Evolutionary conservation across 2,329 filamentous ascomycete genomes (phyloP).

Genomic region (Aspergillus thermomutatus): DNA sequence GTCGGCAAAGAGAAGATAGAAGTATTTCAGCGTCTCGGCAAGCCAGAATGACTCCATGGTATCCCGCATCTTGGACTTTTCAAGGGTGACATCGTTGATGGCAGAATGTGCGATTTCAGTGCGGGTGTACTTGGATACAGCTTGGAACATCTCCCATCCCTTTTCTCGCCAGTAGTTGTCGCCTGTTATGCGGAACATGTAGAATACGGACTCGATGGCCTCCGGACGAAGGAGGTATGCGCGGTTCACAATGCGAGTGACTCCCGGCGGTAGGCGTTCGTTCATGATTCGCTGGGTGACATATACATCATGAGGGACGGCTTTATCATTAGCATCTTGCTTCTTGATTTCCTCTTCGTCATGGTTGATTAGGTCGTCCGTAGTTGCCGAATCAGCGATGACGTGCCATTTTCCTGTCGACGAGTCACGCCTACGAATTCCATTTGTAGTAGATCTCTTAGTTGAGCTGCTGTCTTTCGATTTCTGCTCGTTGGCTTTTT

Average conservation of each 20-base stretch:
- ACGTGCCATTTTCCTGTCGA: constrained; percentile 21
- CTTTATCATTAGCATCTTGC: constrained; percentile 11
- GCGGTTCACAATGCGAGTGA: constrained; percentile 36
- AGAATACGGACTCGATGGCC: constrained; percentile 76
- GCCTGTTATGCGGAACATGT: constrained; percentile 72
- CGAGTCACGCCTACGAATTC: constrained; percentile 9
- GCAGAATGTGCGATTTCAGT: constrained; percentile 63
- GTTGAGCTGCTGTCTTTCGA: not conserved
- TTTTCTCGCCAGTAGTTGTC: constrained; percentile 62
- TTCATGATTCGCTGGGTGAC: constrained; percentile 38
- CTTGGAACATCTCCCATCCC: constrained; percentile 71
- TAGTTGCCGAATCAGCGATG: constrained; percentile 2
- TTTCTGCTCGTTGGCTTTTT: constrained; percentile 21
- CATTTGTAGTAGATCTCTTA: constrained; percentile 2
- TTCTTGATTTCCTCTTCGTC: constrained; percentile 1
- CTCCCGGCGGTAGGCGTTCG: constrained; percentile 42
- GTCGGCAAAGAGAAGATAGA: constrained; percentile 47
- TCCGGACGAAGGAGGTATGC: constrained; percentile 57
- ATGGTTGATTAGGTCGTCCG: constrained; percentile 1
- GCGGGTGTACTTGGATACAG: constrained; percentile 59
- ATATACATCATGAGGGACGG: constrained; percentile 36
- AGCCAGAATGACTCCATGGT: constrained; percentile 76
- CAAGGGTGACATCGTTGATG: constrained; percentile 62
- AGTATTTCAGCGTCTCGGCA: constrained; percentile 48
- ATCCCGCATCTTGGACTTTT: constrained; percentile 47